Evolutionary conservation across 2,329 filamentous ascomycete species (phyloP).

Genomic region (Diaporthe destruens): DNA sequence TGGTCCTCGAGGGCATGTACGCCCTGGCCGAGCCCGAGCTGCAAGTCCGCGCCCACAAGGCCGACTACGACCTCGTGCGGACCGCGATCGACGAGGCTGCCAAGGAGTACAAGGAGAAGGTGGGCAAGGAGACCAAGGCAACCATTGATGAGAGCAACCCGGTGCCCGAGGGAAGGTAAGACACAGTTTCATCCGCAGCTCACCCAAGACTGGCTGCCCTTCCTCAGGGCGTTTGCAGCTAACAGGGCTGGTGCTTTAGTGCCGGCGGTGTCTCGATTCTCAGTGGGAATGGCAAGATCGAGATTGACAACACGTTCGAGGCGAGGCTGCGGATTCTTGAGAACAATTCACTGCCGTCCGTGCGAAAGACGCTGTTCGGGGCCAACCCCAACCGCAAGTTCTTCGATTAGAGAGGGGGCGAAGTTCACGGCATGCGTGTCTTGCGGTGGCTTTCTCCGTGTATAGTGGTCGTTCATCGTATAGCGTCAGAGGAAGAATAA

Average conservation of each 20-base stretch:
- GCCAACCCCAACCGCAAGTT: conserved; percentile 97
- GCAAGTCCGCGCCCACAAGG: conserved; percentile 80
- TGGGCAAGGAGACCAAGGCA: conserved; percentile 76
- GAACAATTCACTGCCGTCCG: conserved; percentile 84
- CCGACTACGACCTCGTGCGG: conserved; percentile 80
- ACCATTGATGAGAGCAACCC: conserved; percentile 83
- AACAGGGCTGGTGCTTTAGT: conserved; percentile 60
- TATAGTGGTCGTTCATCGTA: conserved; percentile 36
- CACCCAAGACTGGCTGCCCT: neutral
- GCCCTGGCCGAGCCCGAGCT: conserved; percentile 85
- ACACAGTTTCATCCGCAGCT: conserved; percentile 44
- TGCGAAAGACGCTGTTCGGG: conserved; percentile 90
- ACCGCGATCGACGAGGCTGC: conserved; percentile 82
- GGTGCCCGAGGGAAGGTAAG: conserved; percentile 86
- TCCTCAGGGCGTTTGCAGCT: conserved; percentile 6
- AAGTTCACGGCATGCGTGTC: conserved; percentile 16
- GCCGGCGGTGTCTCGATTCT: conserved; percentile 86
- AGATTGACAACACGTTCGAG: conserved; percentile 98
- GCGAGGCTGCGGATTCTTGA: conserved; percentile 88
- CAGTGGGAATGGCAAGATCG: conserved; percentile 90
- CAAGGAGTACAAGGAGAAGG: conserved; percentile 85
- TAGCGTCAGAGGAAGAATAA: conserved; percentile 31
- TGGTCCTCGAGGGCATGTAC: conserved; percentile 92
- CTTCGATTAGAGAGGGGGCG: conserved; percentile 76
- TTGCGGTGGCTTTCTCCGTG: conserved; percentile 31